Conservation (phyloP, 768 basidiomycete genomes). For the Amanita pallidorosea region DNA sequence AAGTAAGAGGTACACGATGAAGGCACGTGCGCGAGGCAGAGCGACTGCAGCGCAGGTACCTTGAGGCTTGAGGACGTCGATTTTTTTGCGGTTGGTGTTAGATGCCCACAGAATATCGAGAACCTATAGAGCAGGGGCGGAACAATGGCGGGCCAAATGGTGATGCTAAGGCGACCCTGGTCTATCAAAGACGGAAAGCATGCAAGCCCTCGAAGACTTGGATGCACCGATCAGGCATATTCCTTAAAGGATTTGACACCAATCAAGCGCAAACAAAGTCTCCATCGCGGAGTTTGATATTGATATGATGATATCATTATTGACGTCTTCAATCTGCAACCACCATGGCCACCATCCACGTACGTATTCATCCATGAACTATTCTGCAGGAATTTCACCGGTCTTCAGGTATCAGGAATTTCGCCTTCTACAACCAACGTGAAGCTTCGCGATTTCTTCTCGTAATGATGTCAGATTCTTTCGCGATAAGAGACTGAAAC, state of each 20-base stretch:
- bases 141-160: neutral
- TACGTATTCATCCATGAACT: slow-evolving; percentile 13
- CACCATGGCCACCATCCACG: slow-evolving; percentile 19
- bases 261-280: neutral
- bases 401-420: slow-evolving; percentile 60
- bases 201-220: neutral
- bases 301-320: neutral
- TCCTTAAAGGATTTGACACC: neutral
- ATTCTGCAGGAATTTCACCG: neutral
- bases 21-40: neutral
- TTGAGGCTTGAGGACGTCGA: neutral
- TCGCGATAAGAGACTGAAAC: slow-evolving; percentile 6
- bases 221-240: neutral
- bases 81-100: neutral
- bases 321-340: neutral
- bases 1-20: neutral
- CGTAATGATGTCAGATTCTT: slow-evolving; percentile 33
- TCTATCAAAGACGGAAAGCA: slow-evolving; percentile 5
- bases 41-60: neutral
- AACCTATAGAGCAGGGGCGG: neutral
- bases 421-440: slow-evolving; percentile 51
- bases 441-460: slow-evolving; percentile 73
- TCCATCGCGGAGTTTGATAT: neutral
- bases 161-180: neutral
- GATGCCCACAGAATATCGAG: neutral